Conservation (phyloP, 164 flowering plant species). For the Akebia trifoliata region DNA sequence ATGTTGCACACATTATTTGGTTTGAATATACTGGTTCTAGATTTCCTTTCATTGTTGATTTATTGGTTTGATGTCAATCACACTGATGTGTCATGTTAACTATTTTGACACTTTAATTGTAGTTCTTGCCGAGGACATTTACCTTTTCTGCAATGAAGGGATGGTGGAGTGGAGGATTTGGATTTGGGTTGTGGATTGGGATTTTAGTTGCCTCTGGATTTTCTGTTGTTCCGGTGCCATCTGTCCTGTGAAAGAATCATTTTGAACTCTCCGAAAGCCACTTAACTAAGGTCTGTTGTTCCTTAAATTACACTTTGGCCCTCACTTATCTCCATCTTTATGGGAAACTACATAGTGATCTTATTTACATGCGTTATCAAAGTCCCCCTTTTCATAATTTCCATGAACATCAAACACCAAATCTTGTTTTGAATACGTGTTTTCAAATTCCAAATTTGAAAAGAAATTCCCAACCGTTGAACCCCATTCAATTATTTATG, state of each 20-base stretch:
- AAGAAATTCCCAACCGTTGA: too few species aligned
- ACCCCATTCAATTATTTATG: too few species aligned
- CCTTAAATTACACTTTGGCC: constrained; percentile 2
- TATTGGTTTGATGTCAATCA: not conserved
- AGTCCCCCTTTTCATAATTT: not conserved
- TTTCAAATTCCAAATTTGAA: too few species aligned
- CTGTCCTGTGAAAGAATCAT: constrained; percentile 63
- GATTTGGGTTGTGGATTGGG: constrained; percentile 95
- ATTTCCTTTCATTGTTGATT: not conserved
- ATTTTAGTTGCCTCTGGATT: constrained; percentile 83
- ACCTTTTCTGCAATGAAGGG: constrained; percentile 47
- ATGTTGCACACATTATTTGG: too few species aligned
- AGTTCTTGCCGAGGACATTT: not conserved
- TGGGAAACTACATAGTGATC: not conserved
- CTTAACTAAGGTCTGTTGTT: constrained; percentile 52
- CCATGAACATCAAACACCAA: not conserved
- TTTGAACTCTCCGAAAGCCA: constrained; percentile 60
- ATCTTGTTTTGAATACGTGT: not conserved
- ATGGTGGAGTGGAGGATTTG: constrained; percentile 98
- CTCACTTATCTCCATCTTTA: not conserved
- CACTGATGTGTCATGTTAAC: not conserved
- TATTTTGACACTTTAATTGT: not conserved
- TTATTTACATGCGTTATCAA: not conserved
- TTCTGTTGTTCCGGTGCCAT: constrained; percentile 86
- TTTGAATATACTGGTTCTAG: too few species aligned